Conservation (phyloP, 2,329 filamentous ascomycete genomes). For the Fusarium penzigii region DNA sequence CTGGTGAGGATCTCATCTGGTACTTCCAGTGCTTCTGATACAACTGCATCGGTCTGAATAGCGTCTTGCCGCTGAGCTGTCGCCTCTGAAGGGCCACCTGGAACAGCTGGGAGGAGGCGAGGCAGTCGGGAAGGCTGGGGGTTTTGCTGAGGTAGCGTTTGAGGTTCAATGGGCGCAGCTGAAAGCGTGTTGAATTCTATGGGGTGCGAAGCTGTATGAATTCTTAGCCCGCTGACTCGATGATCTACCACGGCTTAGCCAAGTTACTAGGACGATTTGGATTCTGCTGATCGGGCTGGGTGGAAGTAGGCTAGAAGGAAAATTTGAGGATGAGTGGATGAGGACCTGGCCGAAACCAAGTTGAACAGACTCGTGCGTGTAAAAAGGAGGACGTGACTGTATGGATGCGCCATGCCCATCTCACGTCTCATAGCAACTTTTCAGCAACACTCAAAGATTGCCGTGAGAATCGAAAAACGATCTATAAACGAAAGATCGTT, state of each 20-base stretch:
- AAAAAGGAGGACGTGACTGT: slow-evolving; percentile 21
- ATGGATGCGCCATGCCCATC: too few relatives aligned
- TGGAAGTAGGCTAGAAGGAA: slow-evolving; percentile 13
- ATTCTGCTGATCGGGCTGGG: slow-evolving; percentile 7
- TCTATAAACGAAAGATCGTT: too few relatives aligned
- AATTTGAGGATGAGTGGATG: slow-evolving; percentile 17
- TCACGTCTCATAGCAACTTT: too few relatives aligned
- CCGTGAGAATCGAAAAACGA: slow-evolving; percentile 9
- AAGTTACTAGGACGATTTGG: slow-evolving; percentile 15
- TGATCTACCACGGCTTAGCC: slow-evolving; percentile 29
- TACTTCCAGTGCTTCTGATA: slow-evolving; percentile 7
- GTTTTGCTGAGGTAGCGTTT: slow-evolving; percentile 10
- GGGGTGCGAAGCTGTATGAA: slow-evolving; percentile 26
- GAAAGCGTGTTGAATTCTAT: slow-evolving; percentile 18
- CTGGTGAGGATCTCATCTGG: slow-evolving; percentile 23
- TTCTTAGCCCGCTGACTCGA: slow-evolving; percentile 31
- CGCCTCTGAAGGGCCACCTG: slow-evolving; percentile 5
- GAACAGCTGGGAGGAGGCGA: slow-evolving; percentile 16
- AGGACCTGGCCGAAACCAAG: slow-evolving; percentile 13
- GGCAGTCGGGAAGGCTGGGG: slow-evolving; percentile 14
- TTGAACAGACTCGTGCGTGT: slow-evolving; percentile 19
- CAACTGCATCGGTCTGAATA: not conserved
- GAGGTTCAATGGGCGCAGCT: slow-evolving; percentile 12
- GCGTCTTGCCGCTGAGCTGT: slow-evolving; percentile 6
- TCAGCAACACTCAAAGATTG: slow-evolving; percentile 21